Conservation (phyloP, 176 grass and related monocot genomes). For the Themeda triandra region DNA sequence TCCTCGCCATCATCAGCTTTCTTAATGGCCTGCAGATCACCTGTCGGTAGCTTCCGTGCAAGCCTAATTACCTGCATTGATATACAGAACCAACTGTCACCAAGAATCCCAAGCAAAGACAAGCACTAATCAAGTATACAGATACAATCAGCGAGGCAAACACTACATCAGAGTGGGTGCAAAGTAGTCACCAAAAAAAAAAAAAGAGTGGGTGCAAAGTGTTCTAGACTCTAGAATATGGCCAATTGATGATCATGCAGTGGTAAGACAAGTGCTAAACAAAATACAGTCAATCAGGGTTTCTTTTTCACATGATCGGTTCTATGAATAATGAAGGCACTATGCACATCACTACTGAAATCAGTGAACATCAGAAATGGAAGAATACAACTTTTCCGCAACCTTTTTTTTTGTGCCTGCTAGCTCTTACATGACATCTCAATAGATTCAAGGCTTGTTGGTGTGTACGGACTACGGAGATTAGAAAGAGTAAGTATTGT, state of each 20-base stretch:
- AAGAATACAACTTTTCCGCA: not conserved
- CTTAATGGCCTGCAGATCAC: constrained; percentile 72
- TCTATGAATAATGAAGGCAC: not conserved
- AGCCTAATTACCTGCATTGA: constrained; percentile 81
- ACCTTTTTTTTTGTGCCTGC: not conserved
- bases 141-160: not conserved
- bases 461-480: not conserved
- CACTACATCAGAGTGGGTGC: too few relatives aligned
- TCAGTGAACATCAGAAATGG: not conserved
- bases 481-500: not conserved
- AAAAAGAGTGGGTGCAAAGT: constrained; percentile 1
- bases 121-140: not conserved
- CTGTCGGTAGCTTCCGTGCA: constrained; percentile 82
- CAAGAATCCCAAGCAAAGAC: not conserved
- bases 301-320: not conserved
- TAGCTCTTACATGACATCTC: not conserved
- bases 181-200: too few relatives aligned
- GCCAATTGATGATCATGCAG: not conserved
- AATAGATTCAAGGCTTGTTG: not conserved
- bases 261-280: not conserved
- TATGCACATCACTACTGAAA: not conserved
- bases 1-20: constrained; percentile 43
- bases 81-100: not conserved
- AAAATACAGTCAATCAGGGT: not conserved
- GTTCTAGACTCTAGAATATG: not conserved